Conservation (phyloP, 208 protist genomes). For the Acanthamoeba polyphaga region DNA sequence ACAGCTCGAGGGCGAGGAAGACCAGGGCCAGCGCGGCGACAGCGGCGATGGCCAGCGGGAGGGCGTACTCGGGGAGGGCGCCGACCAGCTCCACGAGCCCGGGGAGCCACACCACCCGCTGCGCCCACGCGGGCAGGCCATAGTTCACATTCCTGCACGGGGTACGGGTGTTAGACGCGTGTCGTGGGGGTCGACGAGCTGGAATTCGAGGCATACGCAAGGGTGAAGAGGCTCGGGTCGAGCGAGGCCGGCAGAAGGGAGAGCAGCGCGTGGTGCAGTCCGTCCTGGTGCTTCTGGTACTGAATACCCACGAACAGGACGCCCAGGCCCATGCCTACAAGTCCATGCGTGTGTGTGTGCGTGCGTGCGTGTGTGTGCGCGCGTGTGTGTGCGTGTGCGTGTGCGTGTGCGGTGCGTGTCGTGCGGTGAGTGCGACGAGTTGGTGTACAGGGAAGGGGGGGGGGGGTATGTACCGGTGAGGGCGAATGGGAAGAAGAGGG, state of each 20-base stretch:
- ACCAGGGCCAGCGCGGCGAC: neutral
- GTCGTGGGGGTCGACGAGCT: neutral
- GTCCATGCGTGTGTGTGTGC: neutral
- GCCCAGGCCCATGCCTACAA: neutral
- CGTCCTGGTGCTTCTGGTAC: slow-evolving; percentile 18
- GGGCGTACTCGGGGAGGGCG: neutral
- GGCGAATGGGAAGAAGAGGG: neutral
- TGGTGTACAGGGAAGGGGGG: no score
- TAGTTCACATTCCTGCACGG: neutral
- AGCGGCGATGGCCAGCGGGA: neutral
- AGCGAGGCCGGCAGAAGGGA: neutral
- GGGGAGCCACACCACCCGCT: neutral
- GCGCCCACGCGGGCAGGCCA: neutral
- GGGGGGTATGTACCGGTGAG: neutral
- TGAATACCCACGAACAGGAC: neutral
- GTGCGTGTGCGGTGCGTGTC: neutral
- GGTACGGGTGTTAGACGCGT: neutral
- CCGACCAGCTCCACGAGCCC: neutral
- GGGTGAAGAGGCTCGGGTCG: neutral
- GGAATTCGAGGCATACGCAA: neutral
- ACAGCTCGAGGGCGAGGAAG: neutral
- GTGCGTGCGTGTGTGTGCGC: no score
- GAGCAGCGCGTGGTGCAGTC: neutral
- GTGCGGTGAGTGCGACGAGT: neutral
- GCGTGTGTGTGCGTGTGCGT: neutral